Base-by-base conservation (phyloP, 257 asterid species). In the Orobanche coerulescens region DNA sequence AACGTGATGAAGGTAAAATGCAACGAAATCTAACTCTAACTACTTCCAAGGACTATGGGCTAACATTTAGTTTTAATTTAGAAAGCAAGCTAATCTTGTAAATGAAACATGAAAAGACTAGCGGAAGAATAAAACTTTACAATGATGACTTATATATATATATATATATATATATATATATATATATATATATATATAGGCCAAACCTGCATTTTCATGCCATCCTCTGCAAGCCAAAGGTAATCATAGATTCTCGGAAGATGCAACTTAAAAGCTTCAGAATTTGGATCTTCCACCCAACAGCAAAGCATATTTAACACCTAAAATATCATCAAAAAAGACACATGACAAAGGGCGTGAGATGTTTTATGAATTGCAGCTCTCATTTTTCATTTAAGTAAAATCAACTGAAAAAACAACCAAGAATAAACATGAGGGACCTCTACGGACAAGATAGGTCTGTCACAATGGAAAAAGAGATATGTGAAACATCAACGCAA, bases 181-280 rank as follows among this genome's bases (percentile, higher is more conserved):
- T 54, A 8, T 34, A 14, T 65, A 13, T 58, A 23, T 54, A 8
- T 34, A 14, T 2, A 60, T 19, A 46, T 4, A 57, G 36, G 47
- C 25, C 30, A 55, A 54, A 88, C 98, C 98, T 92, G 95, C 96
- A 88, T 92, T 69, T 92, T 92, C 98, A 92, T 84, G 81, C 98
- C 98, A 78, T 92, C 98, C 77, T 92, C 98, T 44, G 98, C 98
- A 77, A 92, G 52, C 98, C 98, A 92, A 39, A 92, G 62, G 76
- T 82, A 92, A 77, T 92, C 98, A 39, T 79, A 18, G 58, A 92
- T 58, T 75, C 98, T 84, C 24, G 98, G 96, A 59, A 92, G 90
- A 73, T 92, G 98, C 70, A 92, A 75, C 85, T 92, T 92, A 85
- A 92, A 92, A 71, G 98, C 94, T 74, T 92, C 96, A 42, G 98